Evolutionary conservation across 345 rosid genomes (phyloP).

Genomic region (Cardamine resedifolia): DNA sequence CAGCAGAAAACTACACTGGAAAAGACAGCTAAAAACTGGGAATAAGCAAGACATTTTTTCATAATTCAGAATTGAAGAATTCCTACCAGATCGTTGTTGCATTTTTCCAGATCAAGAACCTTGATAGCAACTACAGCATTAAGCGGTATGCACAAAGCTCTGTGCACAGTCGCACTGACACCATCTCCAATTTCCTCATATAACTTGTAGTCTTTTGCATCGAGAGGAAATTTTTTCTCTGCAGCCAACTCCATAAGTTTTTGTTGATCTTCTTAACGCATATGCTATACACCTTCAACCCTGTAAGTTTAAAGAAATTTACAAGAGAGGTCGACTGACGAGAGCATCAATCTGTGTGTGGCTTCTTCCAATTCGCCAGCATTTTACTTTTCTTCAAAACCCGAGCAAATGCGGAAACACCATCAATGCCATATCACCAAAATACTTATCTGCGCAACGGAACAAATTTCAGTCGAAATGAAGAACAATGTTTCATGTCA

Average conservation of each 20-base stretch:
- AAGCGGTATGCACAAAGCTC: slow-evolving; percentile 91
- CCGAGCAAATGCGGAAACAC: slow-evolving; percentile 33
- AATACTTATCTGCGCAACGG: slow-evolving; percentile 11
- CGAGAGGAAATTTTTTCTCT: slow-evolving; percentile 73
- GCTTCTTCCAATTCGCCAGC: slow-evolving; percentile 70
- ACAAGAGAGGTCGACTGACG: slow-evolving; percentile 33
- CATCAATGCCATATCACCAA: slow-evolving; percentile 35
- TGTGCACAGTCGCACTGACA: slow-evolving; percentile 83
- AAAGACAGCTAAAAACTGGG: slow-evolving; percentile 7
- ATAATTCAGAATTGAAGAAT: slow-evolving; percentile 16
- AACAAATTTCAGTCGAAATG: slow-evolving; percentile 13
- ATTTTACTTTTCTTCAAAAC: slow-evolving; percentile 47
- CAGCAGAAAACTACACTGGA: slow-evolving; percentile 6
- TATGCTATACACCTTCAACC: slow-evolving; percentile 46
- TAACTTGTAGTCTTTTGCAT: slow-evolving; percentile 74
- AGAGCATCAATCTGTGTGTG: slow-evolving; percentile 43
- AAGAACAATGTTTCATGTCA: slow-evolving; percentile 3
- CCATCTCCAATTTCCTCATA: slow-evolving; percentile 98
- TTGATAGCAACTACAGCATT: slow-evolving; percentile 88
- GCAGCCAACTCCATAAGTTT: slow-evolving; percentile 52
- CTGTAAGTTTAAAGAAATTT: slow-evolving; percentile 34
- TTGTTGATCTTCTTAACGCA: slow-evolving; percentile 32
- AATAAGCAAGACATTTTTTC: slow-evolving; percentile 15
- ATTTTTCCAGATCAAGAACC: slow-evolving; percentile 95
- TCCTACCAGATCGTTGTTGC: slow-evolving; percentile 87